These are phyloP conservation scores for Monocercomonoides exilis DNA, from an alignment of 78 protist species.

Conservation along the genomic window DNA sequence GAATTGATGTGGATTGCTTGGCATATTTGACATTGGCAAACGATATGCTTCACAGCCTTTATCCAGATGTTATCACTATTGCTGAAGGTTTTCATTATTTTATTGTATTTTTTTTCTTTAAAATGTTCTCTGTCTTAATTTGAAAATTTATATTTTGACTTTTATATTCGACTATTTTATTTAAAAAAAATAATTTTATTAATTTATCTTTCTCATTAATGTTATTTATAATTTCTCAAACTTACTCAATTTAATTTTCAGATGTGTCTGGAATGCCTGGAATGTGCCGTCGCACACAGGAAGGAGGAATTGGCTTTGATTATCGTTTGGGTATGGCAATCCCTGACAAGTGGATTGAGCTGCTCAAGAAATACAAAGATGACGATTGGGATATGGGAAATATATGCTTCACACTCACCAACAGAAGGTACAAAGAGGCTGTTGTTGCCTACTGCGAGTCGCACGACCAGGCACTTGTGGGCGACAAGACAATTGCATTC, in stretches of 20 bases:
- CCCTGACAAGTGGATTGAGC: constrained; percentile 88
- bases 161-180: background rate
- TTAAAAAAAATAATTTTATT: background rate
- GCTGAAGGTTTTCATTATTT: constrained; percentile 55
- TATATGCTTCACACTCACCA: constrained; percentile 55
- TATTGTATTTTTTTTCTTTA: background rate
- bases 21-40: constrained; percentile 66
- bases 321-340: constrained; percentile 75
- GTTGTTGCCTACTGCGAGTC: constrained; percentile 78
- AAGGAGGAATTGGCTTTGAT: constrained; percentile 91
- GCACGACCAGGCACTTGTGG: constrained; percentile 84
- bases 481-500: constrained; percentile 89
- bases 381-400: constrained; percentile 78
- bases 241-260: background rate
- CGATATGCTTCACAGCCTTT: constrained; percentile 19
- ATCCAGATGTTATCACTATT: constrained; percentile 59
- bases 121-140: background rate
- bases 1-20: constrained; percentile 63
- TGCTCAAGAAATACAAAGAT: constrained; percentile 64
- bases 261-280: constrained; percentile 83
- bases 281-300: constrained; percentile 64
- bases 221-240: no score
- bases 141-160: background rate
- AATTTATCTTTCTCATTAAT: background rate
- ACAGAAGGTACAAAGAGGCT: constrained; percentile 67